A percentile compares a stretch with the other conserved stretches of the same genome.
Evolutionary conservation across 257 asterid genomes (phyloP).

Genomic region (Euphrasia confusa): DNA sequence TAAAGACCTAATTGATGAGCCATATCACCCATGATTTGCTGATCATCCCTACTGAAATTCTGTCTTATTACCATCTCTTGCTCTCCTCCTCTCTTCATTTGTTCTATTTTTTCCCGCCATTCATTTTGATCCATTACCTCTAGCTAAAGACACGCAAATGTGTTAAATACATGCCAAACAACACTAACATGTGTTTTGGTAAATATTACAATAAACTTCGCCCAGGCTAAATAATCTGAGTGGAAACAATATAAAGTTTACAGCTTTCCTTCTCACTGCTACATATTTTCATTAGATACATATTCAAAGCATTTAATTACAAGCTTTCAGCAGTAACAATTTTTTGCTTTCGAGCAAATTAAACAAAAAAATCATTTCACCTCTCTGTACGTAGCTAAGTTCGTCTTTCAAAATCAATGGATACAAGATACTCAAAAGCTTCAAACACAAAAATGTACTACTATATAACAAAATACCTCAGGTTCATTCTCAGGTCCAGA

Average conservation of each 20-base stretch:
- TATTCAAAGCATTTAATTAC: constrained; percentile 7
- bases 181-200: constrained; percentile 2
- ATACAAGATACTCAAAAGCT: not conserved
- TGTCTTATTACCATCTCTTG: constrained; percentile 82
- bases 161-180: not conserved
- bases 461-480: constrained; percentile 40
- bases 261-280: constrained; percentile 1
- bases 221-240: not conserved
- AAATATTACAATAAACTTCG: constrained; percentile 8
- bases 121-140: constrained; percentile 80
- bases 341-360: constrained; percentile 1
- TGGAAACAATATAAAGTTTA: not conserved
- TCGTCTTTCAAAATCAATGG: not conserved
- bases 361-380: not conserved
- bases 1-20: constrained; percentile 77
- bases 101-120: constrained; percentile 86
- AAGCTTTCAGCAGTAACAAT: constrained; percentile 5
- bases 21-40: constrained; percentile 70
- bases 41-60: constrained; percentile 74
- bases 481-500: constrained; percentile 35
- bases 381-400: constrained; percentile 3
- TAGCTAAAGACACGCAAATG: constrained; percentile 41
- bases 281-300: constrained; percentile 4
- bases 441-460: not conserved
- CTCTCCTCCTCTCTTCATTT: constrained; percentile 71